Conservation (phyloP, 176 grass and related monocot genomes). For the Oryza punctata region DNA sequence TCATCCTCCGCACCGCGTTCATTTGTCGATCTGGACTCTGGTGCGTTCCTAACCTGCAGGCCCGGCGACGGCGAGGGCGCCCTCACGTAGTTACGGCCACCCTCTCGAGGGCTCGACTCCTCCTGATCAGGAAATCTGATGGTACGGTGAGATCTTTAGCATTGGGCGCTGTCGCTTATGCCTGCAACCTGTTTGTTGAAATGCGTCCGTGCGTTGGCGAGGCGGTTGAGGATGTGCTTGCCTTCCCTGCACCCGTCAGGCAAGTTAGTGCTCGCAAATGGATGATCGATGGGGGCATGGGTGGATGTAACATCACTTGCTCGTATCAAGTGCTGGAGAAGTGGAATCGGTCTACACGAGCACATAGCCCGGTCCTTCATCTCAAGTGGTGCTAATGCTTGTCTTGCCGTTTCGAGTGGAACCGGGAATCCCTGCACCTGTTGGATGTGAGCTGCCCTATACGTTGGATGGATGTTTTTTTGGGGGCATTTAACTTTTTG, state of each 20-base stretch:
- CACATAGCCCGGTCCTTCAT: constrained; percentile 34
- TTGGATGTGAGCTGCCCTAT: constrained; percentile 32
- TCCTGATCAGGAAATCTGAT: background rate
- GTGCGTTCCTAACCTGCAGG: constrained; percentile 22
- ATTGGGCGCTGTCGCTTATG: background rate
- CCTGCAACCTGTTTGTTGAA: constrained; percentile 21
- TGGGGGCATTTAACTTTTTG: no score
- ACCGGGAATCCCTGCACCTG: constrained; percentile 33
- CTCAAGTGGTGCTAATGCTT: constrained; percentile 31
- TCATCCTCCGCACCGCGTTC: constrained; percentile 3
- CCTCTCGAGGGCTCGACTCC: background rate
- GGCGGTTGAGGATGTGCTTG: constrained; percentile 26
- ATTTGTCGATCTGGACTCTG: background rate
- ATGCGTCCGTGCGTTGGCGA: background rate
- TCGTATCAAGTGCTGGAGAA: constrained; percentile 24
- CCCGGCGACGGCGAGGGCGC: background rate
- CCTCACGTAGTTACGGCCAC: background rate
- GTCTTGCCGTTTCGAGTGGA: constrained; percentile 44
- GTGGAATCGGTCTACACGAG: constrained; percentile 17
- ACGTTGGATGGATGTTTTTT: constrained; percentile 25
- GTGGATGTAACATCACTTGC: constrained; percentile 22
- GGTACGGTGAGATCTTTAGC: background rate
- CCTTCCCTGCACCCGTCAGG: constrained; percentile 26
- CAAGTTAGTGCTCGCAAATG: constrained; percentile 35
- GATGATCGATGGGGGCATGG: background rate